Conservation (phyloP, 2,329 filamentous ascomycete genomes). For the Trichoderma atroviride region DNA sequence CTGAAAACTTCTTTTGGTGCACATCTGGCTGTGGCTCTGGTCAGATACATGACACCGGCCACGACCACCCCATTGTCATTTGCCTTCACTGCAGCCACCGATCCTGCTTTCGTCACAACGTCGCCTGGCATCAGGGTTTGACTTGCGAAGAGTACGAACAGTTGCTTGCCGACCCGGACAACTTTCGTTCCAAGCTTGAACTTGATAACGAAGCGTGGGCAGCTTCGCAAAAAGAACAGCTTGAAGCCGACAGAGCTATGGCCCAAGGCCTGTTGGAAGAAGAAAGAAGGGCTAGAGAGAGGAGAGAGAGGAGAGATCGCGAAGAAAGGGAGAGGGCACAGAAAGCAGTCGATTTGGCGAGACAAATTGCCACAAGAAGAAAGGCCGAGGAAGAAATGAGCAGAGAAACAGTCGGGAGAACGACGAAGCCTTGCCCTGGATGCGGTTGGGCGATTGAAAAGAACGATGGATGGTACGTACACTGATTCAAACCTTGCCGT, state of each 20-base stretch:
- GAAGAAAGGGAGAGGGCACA: conserved; percentile 34
- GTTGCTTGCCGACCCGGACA: conserved; percentile 43
- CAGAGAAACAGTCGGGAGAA: conserved; percentile 33
- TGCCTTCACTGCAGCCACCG: conserved; percentile 45
- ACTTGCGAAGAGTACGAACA: conserved; percentile 49
- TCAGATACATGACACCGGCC: conserved; percentile 52
- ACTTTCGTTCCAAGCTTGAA: conserved; percentile 44
- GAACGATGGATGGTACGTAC: conserved; percentile 46
- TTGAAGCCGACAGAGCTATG: conserved; percentile 48
- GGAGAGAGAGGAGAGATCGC: conserved; percentile 33
- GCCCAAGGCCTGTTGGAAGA: conserved; percentile 39
- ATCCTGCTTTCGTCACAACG: conserved; percentile 48
- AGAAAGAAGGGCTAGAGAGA: conserved; percentile 35
- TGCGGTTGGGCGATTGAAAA: conserved; percentile 47
- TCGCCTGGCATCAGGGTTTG: conserved; percentile 47
- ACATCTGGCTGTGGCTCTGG: conserved; percentile 54
- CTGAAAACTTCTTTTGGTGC: conserved; percentile 57
- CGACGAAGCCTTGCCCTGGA: conserved; percentile 44
- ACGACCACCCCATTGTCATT: conserved; percentile 45
- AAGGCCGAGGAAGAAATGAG: conserved; percentile 43
- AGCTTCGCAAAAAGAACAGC: conserved; percentile 50
- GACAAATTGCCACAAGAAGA: conserved; percentile 35
- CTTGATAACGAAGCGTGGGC: conserved; percentile 39
- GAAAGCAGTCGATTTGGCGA: conserved; percentile 36
- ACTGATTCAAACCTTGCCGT: not conserved